Conservation (phyloP, 108 stramenopile genomes). For the Nitzschia sp. region DNA sequence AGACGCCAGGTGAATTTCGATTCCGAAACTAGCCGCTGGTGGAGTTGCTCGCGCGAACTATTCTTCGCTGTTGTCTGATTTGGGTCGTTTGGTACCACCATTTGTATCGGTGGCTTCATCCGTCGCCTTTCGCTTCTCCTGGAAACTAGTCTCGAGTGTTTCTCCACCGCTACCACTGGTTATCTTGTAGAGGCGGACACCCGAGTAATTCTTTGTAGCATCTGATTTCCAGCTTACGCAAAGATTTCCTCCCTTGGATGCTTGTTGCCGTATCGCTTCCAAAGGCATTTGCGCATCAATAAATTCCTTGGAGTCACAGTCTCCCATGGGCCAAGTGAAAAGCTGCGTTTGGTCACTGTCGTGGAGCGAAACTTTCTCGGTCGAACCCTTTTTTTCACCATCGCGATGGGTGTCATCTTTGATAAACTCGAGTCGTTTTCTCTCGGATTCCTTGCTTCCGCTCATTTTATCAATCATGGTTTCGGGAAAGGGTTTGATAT, state of each 20-base stretch:
- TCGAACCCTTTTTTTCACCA: background rate
- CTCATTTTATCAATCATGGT: slow-evolving; percentile 72
- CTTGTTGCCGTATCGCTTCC: slow-evolving; percentile 22
- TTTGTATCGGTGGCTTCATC: background rate
- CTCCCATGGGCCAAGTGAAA: slow-evolving; percentile 72
- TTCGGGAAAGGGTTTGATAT: slow-evolving; percentile 72
- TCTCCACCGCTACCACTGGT: background rate
- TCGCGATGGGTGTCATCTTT: background rate
- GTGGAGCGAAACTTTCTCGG: background rate
- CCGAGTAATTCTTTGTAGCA: background rate
- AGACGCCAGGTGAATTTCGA: slow-evolving; percentile 11
- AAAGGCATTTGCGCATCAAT: slow-evolving; percentile 58
- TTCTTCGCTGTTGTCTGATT: no score
- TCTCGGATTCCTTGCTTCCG: slow-evolving; percentile 10
- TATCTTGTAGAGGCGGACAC: background rate
- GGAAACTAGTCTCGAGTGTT: background rate
- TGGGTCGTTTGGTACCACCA: background rate
- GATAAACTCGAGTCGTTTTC: slow-evolving; percentile 18
- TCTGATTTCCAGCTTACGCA: slow-evolving; percentile 23
- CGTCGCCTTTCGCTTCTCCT: background rate
- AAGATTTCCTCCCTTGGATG: slow-evolving; percentile 29
- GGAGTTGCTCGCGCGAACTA: no score
- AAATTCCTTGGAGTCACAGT: slow-evolving; percentile 42
- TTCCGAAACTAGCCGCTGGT: background rate
- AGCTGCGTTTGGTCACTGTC: background rate